Conservation (phyloP, 2,329 filamentous ascomycete species). For the Metarhizium brunneum region DNA sequence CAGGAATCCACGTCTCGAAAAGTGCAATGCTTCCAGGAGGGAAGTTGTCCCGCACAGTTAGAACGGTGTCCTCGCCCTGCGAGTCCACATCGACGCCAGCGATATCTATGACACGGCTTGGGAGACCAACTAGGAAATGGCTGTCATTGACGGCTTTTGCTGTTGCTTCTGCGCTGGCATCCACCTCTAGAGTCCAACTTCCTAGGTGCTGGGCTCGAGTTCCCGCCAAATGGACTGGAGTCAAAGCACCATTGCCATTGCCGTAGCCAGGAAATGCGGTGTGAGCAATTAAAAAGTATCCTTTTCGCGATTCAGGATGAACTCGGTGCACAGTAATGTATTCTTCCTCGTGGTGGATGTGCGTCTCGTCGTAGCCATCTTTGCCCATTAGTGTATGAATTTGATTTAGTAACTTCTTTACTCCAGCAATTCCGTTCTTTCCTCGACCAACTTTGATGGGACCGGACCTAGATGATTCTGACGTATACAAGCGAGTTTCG, state of each 20-base stretch:
- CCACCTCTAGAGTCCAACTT: constrained; percentile 86
- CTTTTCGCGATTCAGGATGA: constrained; percentile 83
- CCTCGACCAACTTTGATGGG: constrained; percentile 57
- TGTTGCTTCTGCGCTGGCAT: constrained; percentile 62
- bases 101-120: constrained; percentile 68
- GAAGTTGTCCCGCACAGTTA: constrained; percentile 74
- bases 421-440: constrained; percentile 76
- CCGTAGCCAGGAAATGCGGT: constrained; percentile 91
- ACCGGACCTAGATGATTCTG: constrained; percentile 54
- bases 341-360: constrained; percentile 92
- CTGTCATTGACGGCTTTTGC: constrained; percentile 58
- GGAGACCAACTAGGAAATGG: constrained; percentile 68
- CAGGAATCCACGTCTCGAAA: constrained; percentile 93
- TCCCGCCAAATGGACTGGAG: constrained; percentile 68
- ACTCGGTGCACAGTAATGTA: constrained; percentile 95
- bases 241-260: constrained; percentile 72
- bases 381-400: constrained; percentile 95
- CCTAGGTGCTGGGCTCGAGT: constrained; percentile 81
- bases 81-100: constrained; percentile 64
- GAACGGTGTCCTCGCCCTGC: constrained; percentile 65
- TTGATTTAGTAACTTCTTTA: constrained; percentile 89
- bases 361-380: constrained; percentile 88
- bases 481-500: constrained; percentile 76
- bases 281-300: constrained; percentile 91
- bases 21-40: constrained; percentile 90